Conservation (phyloP, 352 stramenopile genomes). For the Phytophthora niederhauseri region DNA sequence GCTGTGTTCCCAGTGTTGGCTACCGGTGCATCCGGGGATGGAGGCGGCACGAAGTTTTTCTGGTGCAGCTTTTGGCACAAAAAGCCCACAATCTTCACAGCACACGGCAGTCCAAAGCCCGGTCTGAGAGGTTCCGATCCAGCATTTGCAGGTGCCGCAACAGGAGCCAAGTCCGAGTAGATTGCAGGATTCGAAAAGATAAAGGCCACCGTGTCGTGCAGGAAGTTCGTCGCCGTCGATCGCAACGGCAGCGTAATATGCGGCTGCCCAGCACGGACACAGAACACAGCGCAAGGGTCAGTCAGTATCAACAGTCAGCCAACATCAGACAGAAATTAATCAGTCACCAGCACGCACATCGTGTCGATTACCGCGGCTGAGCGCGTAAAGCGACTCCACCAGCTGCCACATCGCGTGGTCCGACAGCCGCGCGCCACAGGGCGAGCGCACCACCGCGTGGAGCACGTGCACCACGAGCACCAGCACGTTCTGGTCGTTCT, state of each 20-base stretch:
- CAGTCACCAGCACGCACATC: conserved; percentile 47
- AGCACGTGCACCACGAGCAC: conserved; percentile 96
- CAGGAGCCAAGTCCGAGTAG: conserved; percentile 42
- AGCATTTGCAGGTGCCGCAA: not conserved
- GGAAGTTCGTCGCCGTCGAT: conserved; percentile 61
- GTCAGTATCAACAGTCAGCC: conserved; percentile 5
- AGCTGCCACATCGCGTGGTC: conserved; percentile 95
- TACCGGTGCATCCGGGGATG: conserved; percentile 21
- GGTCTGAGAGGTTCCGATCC: conserved; percentile 14
- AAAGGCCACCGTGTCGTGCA: conserved; percentile 68
- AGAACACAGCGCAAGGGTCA: not conserved
- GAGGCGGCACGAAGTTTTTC: conserved; percentile 37
- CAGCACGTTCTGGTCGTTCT: conserved; percentile 92
- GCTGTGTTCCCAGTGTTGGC: conserved; percentile 21
- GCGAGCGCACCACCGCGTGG: conserved; percentile 92
- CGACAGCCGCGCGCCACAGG: conserved; percentile 79
- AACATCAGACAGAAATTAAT: not conserved
- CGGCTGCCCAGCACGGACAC: conserved; percentile 34
- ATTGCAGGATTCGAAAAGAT: conserved; percentile 65
- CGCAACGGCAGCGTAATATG: conserved; percentile 70
- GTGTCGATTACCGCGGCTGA: conserved; percentile 76
- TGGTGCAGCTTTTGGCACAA: conserved; percentile 82
- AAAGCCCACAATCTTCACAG: conserved; percentile 82
- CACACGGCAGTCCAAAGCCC: conserved; percentile 75
- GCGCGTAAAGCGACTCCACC: conserved; percentile 95